Conservation (phyloP, 345 rosid species). For the Rhodomyrtus tomentosa region DNA sequence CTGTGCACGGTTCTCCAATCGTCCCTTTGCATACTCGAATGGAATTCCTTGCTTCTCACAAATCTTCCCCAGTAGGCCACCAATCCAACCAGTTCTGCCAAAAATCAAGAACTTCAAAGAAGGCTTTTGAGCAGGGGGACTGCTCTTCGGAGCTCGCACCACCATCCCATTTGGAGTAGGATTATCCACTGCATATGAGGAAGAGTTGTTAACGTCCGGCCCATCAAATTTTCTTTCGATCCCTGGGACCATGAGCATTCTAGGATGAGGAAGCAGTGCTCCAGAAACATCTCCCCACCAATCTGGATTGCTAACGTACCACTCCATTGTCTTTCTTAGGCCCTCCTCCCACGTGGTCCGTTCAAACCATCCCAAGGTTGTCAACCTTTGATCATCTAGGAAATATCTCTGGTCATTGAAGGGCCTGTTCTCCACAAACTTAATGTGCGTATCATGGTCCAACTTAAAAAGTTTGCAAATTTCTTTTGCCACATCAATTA, state of each 20-base stretch:
- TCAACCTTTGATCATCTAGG: constrained; percentile 35
- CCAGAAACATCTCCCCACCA: constrained; percentile 53
- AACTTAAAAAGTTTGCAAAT: constrained; percentile 26
- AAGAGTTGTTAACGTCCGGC: constrained; percentile 16
- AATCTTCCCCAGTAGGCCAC: constrained; percentile 32
- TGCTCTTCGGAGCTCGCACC: constrained; percentile 10
- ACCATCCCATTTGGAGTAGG: constrained; percentile 14
- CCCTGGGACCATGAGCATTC: constrained; percentile 38
- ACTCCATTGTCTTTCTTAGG: constrained; percentile 29
- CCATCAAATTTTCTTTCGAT: constrained; percentile 17
- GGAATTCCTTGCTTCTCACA: constrained; percentile 36
- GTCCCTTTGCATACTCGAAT: constrained; percentile 30
- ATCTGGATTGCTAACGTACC: constrained; percentile 32
- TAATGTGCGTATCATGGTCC: constrained; percentile 22
- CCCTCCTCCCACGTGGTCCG: constrained; percentile 33
- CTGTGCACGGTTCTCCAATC: constrained; percentile 26
- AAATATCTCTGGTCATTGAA: constrained; percentile 21
- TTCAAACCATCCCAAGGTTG: constrained; percentile 31
- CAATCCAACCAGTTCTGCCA: constrained; percentile 42
- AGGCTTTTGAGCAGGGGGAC: constrained; percentile 10
- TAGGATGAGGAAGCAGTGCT: constrained; percentile 36
- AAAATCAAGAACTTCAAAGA: constrained; percentile 29
- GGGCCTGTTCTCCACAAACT: constrained; percentile 38
- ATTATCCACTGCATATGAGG: constrained; percentile 1
- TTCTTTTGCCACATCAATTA: constrained; percentile 33